Evolutionary conservation across 2,329 filamentous ascomycete species (phyloP), one percentile per base, ranked within the genome.

Genomic region (Fusarium chuoi): DNA sequence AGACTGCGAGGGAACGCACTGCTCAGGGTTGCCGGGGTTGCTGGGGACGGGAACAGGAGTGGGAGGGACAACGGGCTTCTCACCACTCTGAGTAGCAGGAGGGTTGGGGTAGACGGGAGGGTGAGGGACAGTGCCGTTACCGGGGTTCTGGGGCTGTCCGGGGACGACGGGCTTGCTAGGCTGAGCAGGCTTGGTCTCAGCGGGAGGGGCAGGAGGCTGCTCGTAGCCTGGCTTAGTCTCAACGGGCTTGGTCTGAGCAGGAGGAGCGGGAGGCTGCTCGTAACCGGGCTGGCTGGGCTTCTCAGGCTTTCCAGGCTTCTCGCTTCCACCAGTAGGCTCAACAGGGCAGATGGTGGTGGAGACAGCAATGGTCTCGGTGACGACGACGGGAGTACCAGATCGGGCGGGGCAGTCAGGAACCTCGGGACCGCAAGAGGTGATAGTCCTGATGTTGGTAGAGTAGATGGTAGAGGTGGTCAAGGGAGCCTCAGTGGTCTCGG

Each of bases 361-460:
- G 77, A 82, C 74, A 61, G 81, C 78, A 62, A 83, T 61, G 68
- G 81, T 82, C 80, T 82, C 79, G 61, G 83, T 85, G 49, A 75
- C 71, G 62, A 82, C 66, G 66, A 81, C 76, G 67, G 80, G 66
- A 46, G 66, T 69, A 46, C 66, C 83, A 78, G 80, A 80, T 75
- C 79, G 80, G 41, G 82, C 81, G 69, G 88, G 88, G 88, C 91
- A 93, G 89, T 92, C 79, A 81, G 88, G 87, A 79, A 92, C 89
- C 70, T 86, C 85, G 56, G 89, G 84, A 66, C 83, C 85, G 85
- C 90, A 92, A 63, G 86, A 86, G 83, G 88, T 91, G 86, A 91
- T 83, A 83, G 89, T 92, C 80, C 88, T 84, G 80, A 90, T 83
- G 77, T 85, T 85, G 80, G 89, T 90, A 77, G 84, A 80, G 86